phyloP scores from a whole-genome alignment of 345 rosid species.

The Mangifera indica region DNA sequence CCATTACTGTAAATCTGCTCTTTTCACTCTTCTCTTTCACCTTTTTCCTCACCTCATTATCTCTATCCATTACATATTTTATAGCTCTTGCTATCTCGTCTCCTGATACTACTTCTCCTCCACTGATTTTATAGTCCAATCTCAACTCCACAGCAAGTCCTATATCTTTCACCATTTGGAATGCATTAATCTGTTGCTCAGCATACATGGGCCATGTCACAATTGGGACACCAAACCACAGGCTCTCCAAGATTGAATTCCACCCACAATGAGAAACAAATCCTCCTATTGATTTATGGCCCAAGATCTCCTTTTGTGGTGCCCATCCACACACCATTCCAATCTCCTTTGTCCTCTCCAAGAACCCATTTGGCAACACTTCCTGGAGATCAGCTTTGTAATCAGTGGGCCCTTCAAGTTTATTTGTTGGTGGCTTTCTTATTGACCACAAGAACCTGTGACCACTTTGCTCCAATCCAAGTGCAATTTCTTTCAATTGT shows the following conservation, averaged over 20 bases:
- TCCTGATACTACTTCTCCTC: neutral
- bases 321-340: slow-evolving; percentile 35
- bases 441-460: slow-evolving; percentile 37
- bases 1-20: slow-evolving; percentile 18
- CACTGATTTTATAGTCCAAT: neutral
- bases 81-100: slow-evolving; percentile 32
- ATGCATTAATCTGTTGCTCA: slow-evolving; percentile 43
- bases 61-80: slow-evolving; percentile 23
- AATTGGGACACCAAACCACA: slow-evolving; percentile 33
- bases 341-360: slow-evolving; percentile 19
- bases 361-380: slow-evolving; percentile 30
- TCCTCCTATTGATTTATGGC: slow-evolving; percentile 28
- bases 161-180: slow-evolving; percentile 24
- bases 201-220: slow-evolving; percentile 34
- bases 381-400: slow-evolving; percentile 6
- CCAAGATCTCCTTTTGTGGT: slow-evolving; percentile 26
- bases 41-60: slow-evolving; percentile 4
- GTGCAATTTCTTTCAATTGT: slow-evolving; percentile 35
- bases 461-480: slow-evolving; percentile 29
- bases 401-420: slow-evolving; percentile 2
- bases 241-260: slow-evolving; percentile 41
- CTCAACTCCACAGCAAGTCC: slow-evolving; percentile 5
- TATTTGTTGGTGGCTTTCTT: slow-evolving; percentile 11
- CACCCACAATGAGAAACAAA: slow-evolving; percentile 49
- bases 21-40: slow-evolving; percentile 21